Base-by-base conservation (phyloP, 1,284 basidiomycete genomes). In the Moesziomyces antarcticus region DNA sequence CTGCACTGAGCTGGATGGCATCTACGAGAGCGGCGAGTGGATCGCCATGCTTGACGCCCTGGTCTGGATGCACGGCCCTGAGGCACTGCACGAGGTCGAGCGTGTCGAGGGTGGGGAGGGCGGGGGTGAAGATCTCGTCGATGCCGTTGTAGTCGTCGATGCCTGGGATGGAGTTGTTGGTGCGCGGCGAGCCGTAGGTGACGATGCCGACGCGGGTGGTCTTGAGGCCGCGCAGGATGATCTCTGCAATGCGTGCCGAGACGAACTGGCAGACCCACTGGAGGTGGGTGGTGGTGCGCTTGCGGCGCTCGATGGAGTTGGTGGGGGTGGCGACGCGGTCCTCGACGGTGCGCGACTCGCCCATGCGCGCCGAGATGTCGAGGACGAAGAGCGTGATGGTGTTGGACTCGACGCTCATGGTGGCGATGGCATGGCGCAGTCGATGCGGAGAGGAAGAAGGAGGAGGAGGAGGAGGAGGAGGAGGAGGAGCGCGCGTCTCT, bases 191-290 rank as follows among this genome's bases (percentile, higher is more conserved):
- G 44, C 94, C 94, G 79, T 93, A 94, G 5, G 91, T 85, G 48
- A 96, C 88, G 35, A 97, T 88, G 20, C 92, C 92, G 79, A 93
- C 93, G 77, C 92, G 90, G 79, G 96, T 94, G 11, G 94, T 96
- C 86, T 97, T 97, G 45, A 94, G 87, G 6, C 90, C 92, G 73
- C 91, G 89, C 81, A 90, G 93, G 65, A 97, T 93, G 90, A 94
- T 93, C 74, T 94, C 92, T 82, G 94, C 93, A 41, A 94, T 88
- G 84, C 93, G 93, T 60, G 93, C 88, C 79, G 92, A 93, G 21
- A 94, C 91, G 78, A 90, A 95, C 79, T 94, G 92, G 56, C 94
- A 87, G 0, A 89, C 88, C 88, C 91, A 92, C 80, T 93, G 88
- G 25, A 97, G 87, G 80, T 92, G 91, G 13, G 91, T 73, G 24